A percentile compares a stretch with the other conserved stretches of the same genome.
These are phyloP conservation scores for Lentinula lateritia DNA, from an alignment of 768 basidiomycete genomes.

Conservation along the genomic window DNA sequence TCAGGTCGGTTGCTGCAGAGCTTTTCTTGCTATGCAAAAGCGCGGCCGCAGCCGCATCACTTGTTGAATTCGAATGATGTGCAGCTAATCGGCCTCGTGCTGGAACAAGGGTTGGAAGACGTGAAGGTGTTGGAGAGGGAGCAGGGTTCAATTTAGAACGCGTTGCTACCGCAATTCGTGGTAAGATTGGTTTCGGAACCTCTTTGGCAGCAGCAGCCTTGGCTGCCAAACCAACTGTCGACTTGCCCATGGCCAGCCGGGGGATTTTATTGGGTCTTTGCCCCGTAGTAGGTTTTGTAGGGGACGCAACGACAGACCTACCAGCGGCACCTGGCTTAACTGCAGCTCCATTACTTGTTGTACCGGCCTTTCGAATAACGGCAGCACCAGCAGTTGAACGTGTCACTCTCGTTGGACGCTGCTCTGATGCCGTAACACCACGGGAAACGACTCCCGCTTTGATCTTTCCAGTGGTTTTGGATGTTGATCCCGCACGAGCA, in stretches of 20 bases:
- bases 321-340: constrained; percentile 6
- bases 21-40: constrained; percentile 29
- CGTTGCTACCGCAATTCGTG: constrained; percentile 13
- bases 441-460: constrained; percentile 34
- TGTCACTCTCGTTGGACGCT: constrained; percentile 69
- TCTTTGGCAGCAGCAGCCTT: constrained; percentile 32
- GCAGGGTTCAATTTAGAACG: constrained; percentile 32
- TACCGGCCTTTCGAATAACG: constrained; percentile 49
- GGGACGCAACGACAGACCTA: constrained; percentile 26
- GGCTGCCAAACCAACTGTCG: constrained; percentile 31
- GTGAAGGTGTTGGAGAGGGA: constrained; percentile 69
- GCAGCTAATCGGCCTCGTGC: constrained; percentile 43
- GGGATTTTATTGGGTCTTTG: constrained; percentile 66
- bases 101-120: constrained; percentile 65
- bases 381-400: constrained; percentile 59
- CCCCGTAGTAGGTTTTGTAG: constrained; percentile 33
- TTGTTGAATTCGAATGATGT: constrained; percentile 41
- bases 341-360: constrained; percentile 13
- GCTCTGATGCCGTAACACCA: constrained; percentile 58
- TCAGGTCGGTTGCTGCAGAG: constrained; percentile 29
- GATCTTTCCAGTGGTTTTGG: constrained; percentile 19
- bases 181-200: constrained; percentile 23
- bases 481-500: constrained; percentile 18
- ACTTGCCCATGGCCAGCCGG: constrained; percentile 50
- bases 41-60: constrained; percentile 40